Percentiles rank a stretch among this genome's conserved stretches.
Evolutionary conservation across 176 grass and related monocot genomes (phyloP).

Genomic region (Cymbopogon citratus): DNA sequence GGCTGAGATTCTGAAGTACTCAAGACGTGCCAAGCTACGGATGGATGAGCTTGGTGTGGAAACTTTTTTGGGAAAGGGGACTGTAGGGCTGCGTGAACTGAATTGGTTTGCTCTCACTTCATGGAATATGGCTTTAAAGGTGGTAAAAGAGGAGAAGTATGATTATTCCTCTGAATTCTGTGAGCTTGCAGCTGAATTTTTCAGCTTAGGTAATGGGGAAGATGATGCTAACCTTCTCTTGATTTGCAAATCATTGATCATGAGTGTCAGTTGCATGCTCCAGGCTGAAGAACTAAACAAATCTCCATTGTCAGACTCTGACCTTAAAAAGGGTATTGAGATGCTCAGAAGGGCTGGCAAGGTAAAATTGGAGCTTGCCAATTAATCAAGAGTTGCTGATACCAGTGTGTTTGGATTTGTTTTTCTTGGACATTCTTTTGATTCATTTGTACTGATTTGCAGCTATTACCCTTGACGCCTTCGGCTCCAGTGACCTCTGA

Average conservation of each 20-base stretch:
- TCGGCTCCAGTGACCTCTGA: constrained; percentile 31
- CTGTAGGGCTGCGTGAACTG: constrained; percentile 55
- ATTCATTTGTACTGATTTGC: constrained; percentile 26
- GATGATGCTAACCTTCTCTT: constrained; percentile 37
- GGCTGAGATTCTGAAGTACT: constrained; percentile 78
- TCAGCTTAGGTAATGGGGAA: constrained; percentile 28
- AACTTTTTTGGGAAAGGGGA: constrained; percentile 61
- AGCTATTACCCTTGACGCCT: constrained; percentile 52
- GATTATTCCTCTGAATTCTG: constrained; percentile 64
- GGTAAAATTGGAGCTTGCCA: constrained; percentile 49
- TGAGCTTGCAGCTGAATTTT: constrained; percentile 73
- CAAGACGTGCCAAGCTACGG: constrained; percentile 46
- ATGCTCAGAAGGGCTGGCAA: constrained; percentile 84
- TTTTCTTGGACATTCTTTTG: constrained; percentile 27
- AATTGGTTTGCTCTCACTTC: constrained; percentile 74
- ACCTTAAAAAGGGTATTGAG: constrained; percentile 74
- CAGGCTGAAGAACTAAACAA: constrained; percentile 52
- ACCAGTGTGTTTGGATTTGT: not conserved
- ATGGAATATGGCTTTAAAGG: constrained; percentile 65
- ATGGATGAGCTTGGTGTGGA: constrained; percentile 64
- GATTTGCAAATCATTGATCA: constrained; percentile 72
- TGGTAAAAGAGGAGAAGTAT: constrained; percentile 49
- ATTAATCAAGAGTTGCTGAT: constrained; percentile 19
- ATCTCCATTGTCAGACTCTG: constrained; percentile 46
- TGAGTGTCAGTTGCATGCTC: constrained; percentile 65